Evolutionary conservation across 345 rosid genomes (phyloP), one percentile per base, ranked within the genome.

Genomic region (Gossypium arboreum): DNA sequence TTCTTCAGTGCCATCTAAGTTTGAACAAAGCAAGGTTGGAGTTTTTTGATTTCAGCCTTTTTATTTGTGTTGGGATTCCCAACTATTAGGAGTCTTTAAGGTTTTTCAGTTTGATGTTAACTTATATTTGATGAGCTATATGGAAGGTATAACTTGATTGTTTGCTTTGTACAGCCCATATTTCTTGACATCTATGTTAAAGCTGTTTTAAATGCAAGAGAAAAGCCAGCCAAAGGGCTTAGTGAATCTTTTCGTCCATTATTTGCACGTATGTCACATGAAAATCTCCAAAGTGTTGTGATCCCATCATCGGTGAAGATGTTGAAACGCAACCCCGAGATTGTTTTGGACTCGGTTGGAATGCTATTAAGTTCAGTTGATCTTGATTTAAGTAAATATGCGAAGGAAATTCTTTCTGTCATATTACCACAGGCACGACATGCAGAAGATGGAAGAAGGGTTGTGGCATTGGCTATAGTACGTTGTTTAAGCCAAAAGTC

Each of bases 281-380:
- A 91, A 77, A 93, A 95, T 78, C 88, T 95, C 78, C 96, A 90
- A 78, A 87, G 81, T 76, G 79, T 82, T 63, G 89, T 95, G 57
- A 72, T 95, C 80, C 97, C 99, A n/a, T 81, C 98, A 62, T 88
- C 90, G 2, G 80, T 89, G 56, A 95, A 95, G 88, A 90, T 93
- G 99, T 79, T 95, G 75, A 95, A 91, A 85, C 98, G 99, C 76
- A 95, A 95, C 84, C 98, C 98, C 17, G 99, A 95, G 83, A 90
- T 95, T 83, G 88, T 88, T 54, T 74, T 95, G 80, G 99, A 95
- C 75, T 80, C 99, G 1, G 87, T 91, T 72, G 98, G 85, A 67
- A 75, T 90, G 79, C 84, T 93, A 57, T 77, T 95, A 80, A 88
- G 81, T 45, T 83, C 78, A 43, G 83, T 91, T 76, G 83, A 84